Percentiles rank a stretch among this genome's conserved stretches.
Conservation (phyloP, 164 flowering plant genomes). For the Nelumbo lutea region DNA sequence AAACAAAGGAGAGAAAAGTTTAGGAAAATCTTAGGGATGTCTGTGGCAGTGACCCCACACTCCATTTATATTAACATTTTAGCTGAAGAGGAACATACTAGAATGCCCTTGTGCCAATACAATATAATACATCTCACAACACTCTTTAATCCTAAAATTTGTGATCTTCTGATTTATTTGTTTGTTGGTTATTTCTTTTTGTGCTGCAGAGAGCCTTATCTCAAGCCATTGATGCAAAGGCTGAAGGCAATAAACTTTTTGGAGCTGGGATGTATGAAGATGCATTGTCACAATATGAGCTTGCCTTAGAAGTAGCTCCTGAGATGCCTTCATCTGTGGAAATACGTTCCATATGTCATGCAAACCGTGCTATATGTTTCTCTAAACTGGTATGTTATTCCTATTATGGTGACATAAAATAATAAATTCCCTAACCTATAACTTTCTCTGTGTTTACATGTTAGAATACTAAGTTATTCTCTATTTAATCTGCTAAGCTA, state of each 20-base stretch:
- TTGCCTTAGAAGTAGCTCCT: conserved; percentile 52
- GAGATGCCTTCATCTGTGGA: conserved; percentile 50
- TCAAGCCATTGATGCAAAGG: conserved; percentile 70
- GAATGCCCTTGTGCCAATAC: no score
- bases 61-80: no score
- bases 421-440: background rate
- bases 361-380: conserved; percentile 74
- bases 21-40: no score
- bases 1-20: no score
- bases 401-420: background rate
- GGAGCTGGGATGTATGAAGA: conserved; percentile 68
- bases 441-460: background rate
- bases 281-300: conserved; percentile 62
- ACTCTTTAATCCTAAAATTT: no score
- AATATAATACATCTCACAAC: no score
- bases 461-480: background rate
- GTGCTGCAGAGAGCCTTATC: conserved; percentile 47
- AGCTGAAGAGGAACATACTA: no score
- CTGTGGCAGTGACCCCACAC: no score
- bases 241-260: conserved; percentile 69
- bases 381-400: conserved; percentile 54
- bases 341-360: conserved; percentile 79
- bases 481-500: background rate
- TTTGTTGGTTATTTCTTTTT: conserved; percentile 1
- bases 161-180: background rate